A percentile compares a stretch with the other conserved stretches of the same genome.
Conservation (phyloP, 768 basidiomycete genomes). For the Termitomyces sp. region DNA sequence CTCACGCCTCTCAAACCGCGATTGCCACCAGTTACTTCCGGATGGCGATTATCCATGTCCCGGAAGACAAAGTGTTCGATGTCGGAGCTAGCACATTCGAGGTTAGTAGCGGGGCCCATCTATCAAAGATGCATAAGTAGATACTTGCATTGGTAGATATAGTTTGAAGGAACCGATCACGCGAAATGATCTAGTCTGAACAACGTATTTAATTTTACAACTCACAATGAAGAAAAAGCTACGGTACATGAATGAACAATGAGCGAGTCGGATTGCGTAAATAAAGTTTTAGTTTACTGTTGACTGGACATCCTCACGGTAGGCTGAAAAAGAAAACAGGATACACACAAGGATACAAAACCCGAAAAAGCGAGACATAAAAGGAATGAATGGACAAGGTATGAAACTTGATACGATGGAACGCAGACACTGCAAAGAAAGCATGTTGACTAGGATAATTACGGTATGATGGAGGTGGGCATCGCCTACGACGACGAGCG, state of each 20-base stretch:
- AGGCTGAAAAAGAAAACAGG: not conserved
- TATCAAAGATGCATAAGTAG: not conserved
- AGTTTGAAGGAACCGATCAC: constrained; percentile 3
- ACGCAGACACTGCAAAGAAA: constrained; percentile 6
- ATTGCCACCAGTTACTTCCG: not conserved
- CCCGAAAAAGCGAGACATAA: not conserved
- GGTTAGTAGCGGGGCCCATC: not conserved
- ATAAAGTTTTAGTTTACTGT: constrained; percentile 5
- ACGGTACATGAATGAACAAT: not conserved
- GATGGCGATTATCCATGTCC: not conserved
- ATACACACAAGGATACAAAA: constrained; percentile 7
- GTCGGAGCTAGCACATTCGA: not conserved
- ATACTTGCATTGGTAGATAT: not conserved
- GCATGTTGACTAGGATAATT: constrained; percentile 6
- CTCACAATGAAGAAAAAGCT: not conserved
- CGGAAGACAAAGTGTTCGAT: not conserved
- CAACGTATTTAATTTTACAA: constrained; percentile 2
- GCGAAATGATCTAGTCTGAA: not conserved
- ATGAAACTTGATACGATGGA: not conserved
- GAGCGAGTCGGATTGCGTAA: not conserved
- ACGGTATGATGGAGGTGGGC: constrained; percentile 6
- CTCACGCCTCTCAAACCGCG: not conserved
- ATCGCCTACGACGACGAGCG: constrained; percentile 12
- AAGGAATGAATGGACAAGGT: not conserved
- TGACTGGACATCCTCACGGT: constrained; percentile 7